phyloP scores from a whole-genome alignment of 192 early-diverging fungal genomes.

The Linnemannia schmuckeri region DNA sequence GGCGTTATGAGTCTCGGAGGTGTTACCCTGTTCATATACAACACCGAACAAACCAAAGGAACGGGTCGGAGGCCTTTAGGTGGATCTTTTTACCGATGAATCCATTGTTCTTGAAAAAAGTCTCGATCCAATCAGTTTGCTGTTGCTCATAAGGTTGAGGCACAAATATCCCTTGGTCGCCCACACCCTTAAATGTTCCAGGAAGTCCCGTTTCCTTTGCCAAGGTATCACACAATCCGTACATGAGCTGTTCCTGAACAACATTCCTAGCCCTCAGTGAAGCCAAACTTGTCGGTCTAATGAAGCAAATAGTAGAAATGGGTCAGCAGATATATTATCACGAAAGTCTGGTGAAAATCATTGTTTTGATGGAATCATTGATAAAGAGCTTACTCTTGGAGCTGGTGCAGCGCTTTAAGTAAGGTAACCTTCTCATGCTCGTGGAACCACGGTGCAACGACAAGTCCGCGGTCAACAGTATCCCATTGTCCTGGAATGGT shows the following conservation, averaged over 20 bases:
- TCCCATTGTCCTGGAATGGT: slow-evolving; percentile 44
- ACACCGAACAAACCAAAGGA: no score
- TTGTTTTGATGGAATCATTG: background rate
- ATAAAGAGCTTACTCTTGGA: slow-evolving; percentile 28
- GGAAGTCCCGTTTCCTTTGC: slow-evolving; percentile 23
- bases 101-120: slow-evolving; percentile 50
- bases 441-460: slow-evolving; percentile 30
- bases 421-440: slow-evolving; percentile 26
- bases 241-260: slow-evolving; percentile 47
- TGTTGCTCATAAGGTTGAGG: slow-evolving; percentile 44
- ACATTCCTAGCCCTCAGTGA: slow-evolving; percentile 5
- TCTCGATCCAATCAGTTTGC: slow-evolving; percentile 48
- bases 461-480: slow-evolving; percentile 34
- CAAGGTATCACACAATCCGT: slow-evolving; percentile 34
- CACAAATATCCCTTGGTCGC: slow-evolving; percentile 42
- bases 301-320: background rate
- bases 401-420: background rate
- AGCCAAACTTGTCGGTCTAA: slow-evolving; percentile 33
- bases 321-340: background rate
- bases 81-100: slow-evolving; percentile 36
- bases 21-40: no score
- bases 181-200: slow-evolving; percentile 30
- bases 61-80: no score
- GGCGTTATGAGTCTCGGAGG: no score
- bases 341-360: no score